Evolutionary conservation across 352 stramenopile species (phyloP).

Genomic region (Pythium dissimile): DNA sequence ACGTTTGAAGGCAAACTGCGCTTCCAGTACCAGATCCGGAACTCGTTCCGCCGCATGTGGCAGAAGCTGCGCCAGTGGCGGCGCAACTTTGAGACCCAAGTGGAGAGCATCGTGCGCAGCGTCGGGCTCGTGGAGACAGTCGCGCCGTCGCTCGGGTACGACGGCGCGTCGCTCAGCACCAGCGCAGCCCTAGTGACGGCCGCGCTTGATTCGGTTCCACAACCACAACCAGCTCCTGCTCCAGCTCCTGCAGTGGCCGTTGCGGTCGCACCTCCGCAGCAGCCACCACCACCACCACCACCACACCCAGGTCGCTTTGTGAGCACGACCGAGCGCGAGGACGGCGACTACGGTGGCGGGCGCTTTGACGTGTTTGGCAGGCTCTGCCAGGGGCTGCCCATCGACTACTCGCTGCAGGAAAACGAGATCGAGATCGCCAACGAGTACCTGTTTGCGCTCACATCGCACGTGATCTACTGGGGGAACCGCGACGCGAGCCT

Average conservation of each 20-base stretch:
- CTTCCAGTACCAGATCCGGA: conserved; percentile 84
- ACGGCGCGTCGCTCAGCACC: not conserved
- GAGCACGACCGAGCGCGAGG: conserved; percentile 14
- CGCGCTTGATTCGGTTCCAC: too few species aligned
- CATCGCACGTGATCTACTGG: conserved; percentile 92
- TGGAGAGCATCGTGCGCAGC: conserved; percentile 60
- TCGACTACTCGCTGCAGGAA: conserved; percentile 91
- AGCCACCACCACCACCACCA: not conserved
- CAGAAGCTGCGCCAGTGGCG: conserved; percentile 70
- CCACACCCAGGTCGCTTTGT: too few species aligned
- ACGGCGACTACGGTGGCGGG: conserved; percentile 22
- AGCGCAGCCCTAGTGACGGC: not conserved
- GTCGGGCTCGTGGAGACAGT: conserved; percentile 65
- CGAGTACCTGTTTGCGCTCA: conserved; percentile 92
- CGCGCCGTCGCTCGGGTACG: not conserved
- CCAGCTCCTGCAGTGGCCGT: too few species aligned
- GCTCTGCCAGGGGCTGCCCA: conserved; percentile 64
- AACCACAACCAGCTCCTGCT: too few species aligned
- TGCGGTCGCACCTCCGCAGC: not conserved
- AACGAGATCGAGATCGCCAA: conserved; percentile 94
- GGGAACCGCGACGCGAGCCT: conserved; percentile 88
- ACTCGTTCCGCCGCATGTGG: conserved; percentile 79
- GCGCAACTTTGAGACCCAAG: conserved; percentile 71
- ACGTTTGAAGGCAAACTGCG: conserved; percentile 82
- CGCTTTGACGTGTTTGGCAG: conserved; percentile 54